Base-by-base conservation (phyloP, 164 flowering plant genomes). In the Magnolia kwangsiensis region DNA sequence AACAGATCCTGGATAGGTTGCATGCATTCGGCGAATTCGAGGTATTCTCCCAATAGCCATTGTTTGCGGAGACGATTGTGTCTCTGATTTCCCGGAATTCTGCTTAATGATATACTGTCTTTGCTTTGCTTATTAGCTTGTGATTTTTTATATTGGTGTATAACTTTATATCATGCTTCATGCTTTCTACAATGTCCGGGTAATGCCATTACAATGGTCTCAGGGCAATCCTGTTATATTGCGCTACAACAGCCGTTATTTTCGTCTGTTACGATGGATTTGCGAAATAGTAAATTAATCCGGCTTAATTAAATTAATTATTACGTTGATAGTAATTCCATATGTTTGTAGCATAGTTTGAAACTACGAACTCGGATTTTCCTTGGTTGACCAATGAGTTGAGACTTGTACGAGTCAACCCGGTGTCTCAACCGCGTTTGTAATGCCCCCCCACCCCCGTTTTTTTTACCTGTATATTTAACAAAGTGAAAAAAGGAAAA, bases 21-120 rank as follows among this genome's bases (percentile, higher is more conserved):
- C 78, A 81, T 69, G 58, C 83, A 18, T 96, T 96, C 78, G 99
- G 99, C 70, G 99, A 94, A 87, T 96, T 96, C 82, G 94, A 93
- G 99, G 99, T 93, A 72, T 23, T 65, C 68, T 11, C 13, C 1
- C 8, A 13, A n/a, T 21, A 64, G 10, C 10, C 67, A 24, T 64
- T 64, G 67, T 21, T 64, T 64, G 2, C 8, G 8, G 8, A 18
- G 65, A 37, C 45, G 45, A 3, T n/a, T 63, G 7, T 19, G 20
- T 63, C 65, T 63, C 8, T 63, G 65, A 16, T 63, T 37, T 37
- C 45, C 45, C 6, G 6, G 45, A 37, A 37, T 63, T 63, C 2
- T 18, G 65, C 45, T 19, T 63, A 13, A 18, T 4, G 65, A 63
- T 63, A 63, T 63, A 18, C 16, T 63, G 7, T 10, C 14, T 21